Evolutionary conservation across 2,329 filamentous ascomycete genomes (phyloP).

Genomic region (Fusarium bulbicola): DNA sequence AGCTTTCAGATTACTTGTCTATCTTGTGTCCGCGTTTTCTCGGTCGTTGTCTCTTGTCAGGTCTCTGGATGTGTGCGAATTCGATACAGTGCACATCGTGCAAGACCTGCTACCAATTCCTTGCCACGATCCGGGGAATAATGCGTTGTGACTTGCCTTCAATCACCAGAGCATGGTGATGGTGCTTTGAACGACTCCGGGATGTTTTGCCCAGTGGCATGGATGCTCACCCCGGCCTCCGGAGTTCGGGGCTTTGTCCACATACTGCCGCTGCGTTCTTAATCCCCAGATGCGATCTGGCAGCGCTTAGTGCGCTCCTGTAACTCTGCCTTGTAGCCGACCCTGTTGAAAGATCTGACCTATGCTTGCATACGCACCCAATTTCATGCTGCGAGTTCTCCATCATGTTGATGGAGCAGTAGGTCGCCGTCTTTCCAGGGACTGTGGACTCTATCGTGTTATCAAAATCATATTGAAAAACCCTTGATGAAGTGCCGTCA

Average conservation of each 20-base stretch:
- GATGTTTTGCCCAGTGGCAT: constrained; percentile 37
- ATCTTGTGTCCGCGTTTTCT: neutral
- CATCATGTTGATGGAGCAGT: constrained; percentile 21
- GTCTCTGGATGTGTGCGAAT: neutral
- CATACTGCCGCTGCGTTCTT: constrained; percentile 41
- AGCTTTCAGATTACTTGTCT: constrained; percentile 10
- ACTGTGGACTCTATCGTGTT: neutral
- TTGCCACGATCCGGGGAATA: neutral
- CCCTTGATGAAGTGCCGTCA: constrained; percentile 17
- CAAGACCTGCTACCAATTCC: constrained; percentile 1
- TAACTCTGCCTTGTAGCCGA: constrained; percentile 36
- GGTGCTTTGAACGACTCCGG: constrained; percentile 26
- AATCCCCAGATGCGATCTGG: constrained; percentile 44
- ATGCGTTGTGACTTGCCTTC: neutral
- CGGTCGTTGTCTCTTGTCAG: constrained; percentile 10
- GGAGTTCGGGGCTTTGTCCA: constrained; percentile 41
- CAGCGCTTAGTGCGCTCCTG: constrained; percentile 44
- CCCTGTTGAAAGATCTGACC: constrained; percentile 41
- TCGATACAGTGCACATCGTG: constrained; percentile 1
- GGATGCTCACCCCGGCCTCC: constrained; percentile 32
- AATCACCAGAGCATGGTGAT: constrained; percentile 26
- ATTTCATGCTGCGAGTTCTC: constrained; percentile 26
- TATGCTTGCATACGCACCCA: constrained; percentile 43
- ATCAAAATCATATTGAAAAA: constrained; percentile 13
- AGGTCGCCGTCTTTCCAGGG: neutral